Percentiles rank a stretch among this genome's conserved stretches.
These are phyloP conservation scores for Stagonosporopsis chrysanthemi DNA, from an alignment of 2,329 filamentous ascomycete species.

Conservation along the genomic window DNA sequence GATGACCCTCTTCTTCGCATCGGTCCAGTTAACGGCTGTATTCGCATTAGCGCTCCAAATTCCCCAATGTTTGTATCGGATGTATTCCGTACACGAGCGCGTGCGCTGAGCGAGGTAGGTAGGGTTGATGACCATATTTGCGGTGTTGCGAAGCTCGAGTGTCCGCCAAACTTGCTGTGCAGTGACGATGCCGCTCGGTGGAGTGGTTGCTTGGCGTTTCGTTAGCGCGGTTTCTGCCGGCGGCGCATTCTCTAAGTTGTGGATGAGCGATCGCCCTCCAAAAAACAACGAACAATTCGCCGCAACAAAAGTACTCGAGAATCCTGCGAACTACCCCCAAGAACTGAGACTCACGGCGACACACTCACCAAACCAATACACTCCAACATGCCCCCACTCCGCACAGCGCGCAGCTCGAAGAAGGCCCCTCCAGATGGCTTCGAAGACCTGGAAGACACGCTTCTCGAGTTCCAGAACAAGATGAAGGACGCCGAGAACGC, in stretches of 20 bases:
- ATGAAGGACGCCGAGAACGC: slow-evolving; percentile 97
- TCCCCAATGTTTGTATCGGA: slow-evolving; percentile 23
- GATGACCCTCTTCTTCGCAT: slow-evolving; percentile 87
- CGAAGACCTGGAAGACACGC: slow-evolving; percentile 85
- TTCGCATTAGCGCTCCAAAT: slow-evolving; percentile 27
- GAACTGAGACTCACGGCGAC: background rate
- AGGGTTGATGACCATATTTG: slow-evolving; percentile 81
- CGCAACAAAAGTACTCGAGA: background rate
- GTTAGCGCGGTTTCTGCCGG: slow-evolving; percentile 34
- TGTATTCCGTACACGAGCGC: slow-evolving; percentile 56
- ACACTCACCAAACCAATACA: background rate
- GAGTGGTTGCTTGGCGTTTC: slow-evolving; percentile 38
- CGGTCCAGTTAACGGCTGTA: slow-evolving; percentile 83
- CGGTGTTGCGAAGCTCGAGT: slow-evolving; percentile 38
- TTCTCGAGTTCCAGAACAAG: slow-evolving; percentile 85
- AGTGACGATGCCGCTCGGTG: slow-evolving; percentile 45
- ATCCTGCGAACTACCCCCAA: background rate
- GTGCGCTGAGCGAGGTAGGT: slow-evolving; percentile 78
- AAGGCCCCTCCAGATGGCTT: slow-evolving; percentile 88
- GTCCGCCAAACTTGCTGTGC: slow-evolving; percentile 28
- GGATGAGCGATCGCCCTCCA: slow-evolving; percentile 18
- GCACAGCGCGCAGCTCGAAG: slow-evolving; percentile 72
- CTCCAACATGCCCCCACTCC: slow-evolving; percentile 75
- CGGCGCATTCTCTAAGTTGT: slow-evolving; percentile 28
- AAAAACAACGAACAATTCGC: slow-evolving; percentile 1